Evolutionary conservation across 1,284 basidiomycete species (phyloP), one percentile per base, ranked within the genome.

Genomic region (Cutaneotrichosporon sp.): DNA sequence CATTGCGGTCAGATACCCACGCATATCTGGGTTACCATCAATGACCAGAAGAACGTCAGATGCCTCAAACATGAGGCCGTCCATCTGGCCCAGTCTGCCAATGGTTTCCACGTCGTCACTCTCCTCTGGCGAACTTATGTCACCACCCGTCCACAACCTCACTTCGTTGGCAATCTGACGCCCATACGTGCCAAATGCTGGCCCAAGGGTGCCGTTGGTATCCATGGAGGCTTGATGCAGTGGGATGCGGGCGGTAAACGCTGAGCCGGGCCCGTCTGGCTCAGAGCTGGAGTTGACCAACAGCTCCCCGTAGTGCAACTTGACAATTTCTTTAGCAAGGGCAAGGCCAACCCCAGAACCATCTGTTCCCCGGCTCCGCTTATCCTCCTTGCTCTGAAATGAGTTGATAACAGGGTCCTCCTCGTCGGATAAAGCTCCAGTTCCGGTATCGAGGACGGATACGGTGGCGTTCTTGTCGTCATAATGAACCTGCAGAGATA

Each of bases 271-370:
- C 13, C 8, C 13, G 7, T 5, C 13, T 37, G 13, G 22, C 3
- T 23, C 23, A 10, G 36, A 4, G n/a, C 9, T 7, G 18, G 35
- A 40, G n/a, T 46, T 54, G 33, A 77, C 69, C 0, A 64, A 46
- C 30, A 78, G 63, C 2, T 70, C 66, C 2, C 76, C 76, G 4
- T 67, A 69, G 51, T 77, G 74, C 14, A 76, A 59, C 33, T 70
- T 71, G 33, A 78, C 63, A 22, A 77, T 63, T 51, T 76, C 76
- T 17, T 61, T 56, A 1, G 63, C 66, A 4, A 72, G 52, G 53
- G 38, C 66, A 17, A 56, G 42, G 14, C 50, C 44, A 21, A 56
- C 41, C 4, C 38, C 54, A 18, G 42, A 39, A 7, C 54, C 46
- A 9, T 65, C 67, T 1, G 36, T 14, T 37, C 40, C 18, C 10